Base-by-base conservation (phyloP, 768 basidiomycete species). In the Candolleomyces eurysporus region DNA sequence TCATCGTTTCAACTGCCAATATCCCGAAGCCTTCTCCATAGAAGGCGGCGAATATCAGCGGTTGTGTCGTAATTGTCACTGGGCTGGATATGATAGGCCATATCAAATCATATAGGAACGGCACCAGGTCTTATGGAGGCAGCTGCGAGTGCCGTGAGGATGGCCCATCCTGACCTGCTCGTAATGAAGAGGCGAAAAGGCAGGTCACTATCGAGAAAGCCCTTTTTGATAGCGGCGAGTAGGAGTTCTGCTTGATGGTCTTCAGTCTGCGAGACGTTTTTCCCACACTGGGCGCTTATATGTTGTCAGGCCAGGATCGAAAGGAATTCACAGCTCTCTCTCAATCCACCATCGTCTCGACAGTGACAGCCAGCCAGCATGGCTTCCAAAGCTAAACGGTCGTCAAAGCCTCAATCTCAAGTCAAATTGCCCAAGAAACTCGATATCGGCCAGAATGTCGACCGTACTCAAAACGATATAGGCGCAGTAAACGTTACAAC, bases 131-230 rank as follows among this genome's bases (percentile, higher is more conserved):
- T n/a, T n/a, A 5, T 57, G 14, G 1, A 50, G 13, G 26, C 46
- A 30, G 14, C 52, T 31, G 36, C 39, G 17, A 64, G 50, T 2
- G 60, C 55, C 10, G 26, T 26, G 31, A 39, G 57, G 30, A 65
- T 45, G 19, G 65, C 64, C 13, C 21, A 48, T 50, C 65, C 66
- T 1, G 62, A 56, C 16, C 66, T 57, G 39, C 64, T 67, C 50
- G 64, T 31, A 9, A 67, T 57, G 48, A 65, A 59, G 40, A 65
- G 32, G 21, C 32, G 64, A 55, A 62, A 62, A 31, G 36, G 57
- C 31, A 26, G 45, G 5, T 32, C 53, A 19, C 32, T 26, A n/a
- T 48, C 46, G 22, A 21, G 21, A 21, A 42, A 51, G 39, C 31
- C 59, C 57, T 22, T 36, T 42, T 21, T 48, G 43, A 67, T 59